Evolutionary conservation across 495 filamentous ascomycete species (phyloP), one percentile per base, ranked within the genome.

Genomic region (Penicillium fimorum): DNA sequence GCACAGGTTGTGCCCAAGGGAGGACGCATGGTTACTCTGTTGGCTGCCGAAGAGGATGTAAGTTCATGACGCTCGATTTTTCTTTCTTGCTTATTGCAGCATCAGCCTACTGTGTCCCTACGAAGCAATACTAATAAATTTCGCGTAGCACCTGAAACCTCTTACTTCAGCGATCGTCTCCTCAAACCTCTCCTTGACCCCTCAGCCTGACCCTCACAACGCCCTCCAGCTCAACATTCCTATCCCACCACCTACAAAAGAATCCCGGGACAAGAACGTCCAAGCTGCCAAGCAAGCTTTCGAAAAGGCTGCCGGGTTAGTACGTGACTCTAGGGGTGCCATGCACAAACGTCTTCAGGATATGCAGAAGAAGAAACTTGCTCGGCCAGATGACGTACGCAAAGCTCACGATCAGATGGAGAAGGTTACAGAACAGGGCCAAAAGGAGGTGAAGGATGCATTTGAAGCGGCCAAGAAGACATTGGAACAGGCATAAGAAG

Each of bases 1-100:
- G 90, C 90, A 27, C 87, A 90, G 59, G 81, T 96, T 12, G 74
- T 92, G 33, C 87, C 87, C 15, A 87, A 86, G 58, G 85, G 82
- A 35, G 85, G 88, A 8, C 77, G 90, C 56, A 79, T 79, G 42
- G 75, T 92, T 46, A 79, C 81, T 32, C 73, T 96, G 40, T 67
- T 92, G 10, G 84, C 82, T 24, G 77, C 80, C 9, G 86, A 87
- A 65, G 75, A 81, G 55, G 80, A 84, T 57, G 84, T 87, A 62
- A 65, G 80, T 68, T 25, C 20, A 37, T 48, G 55, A 35, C n/a
- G 1, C 27, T 12, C 25, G 47, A 33, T 50, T 41, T 45, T 22
- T 12, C 17, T 52, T 24, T 48, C 4, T 22, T 20, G 10, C 2
- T 22, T 22, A 22, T 17, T 5, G 25, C 13, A 15, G 17, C 45